phyloP scores from a whole-genome alignment of 345 rosid species.

The Noccaea caerulescens region DNA sequence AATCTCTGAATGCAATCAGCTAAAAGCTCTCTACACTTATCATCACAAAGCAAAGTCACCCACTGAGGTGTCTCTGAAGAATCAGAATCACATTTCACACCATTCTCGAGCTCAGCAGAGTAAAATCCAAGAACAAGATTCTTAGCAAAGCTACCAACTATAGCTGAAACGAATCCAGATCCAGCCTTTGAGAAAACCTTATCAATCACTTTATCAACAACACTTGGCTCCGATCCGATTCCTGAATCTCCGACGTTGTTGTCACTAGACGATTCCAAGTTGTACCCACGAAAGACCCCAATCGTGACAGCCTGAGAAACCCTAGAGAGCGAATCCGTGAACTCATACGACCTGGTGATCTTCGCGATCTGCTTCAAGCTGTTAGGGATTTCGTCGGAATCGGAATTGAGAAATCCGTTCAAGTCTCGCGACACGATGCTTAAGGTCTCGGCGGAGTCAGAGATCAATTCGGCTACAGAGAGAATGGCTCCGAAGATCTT shows the following conservation, averaged over 20 bases:
- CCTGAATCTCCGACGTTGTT: conserved; percentile 21
- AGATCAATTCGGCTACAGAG: conserved; percentile 70
- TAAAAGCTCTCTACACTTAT: conserved; percentile 66
- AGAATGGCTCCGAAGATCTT: conserved; percentile 61
- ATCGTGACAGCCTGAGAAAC: conserved; percentile 67
- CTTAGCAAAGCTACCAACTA: conserved; percentile 91
- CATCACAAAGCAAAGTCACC: conserved; percentile 59
- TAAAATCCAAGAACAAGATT: conserved; percentile 85
- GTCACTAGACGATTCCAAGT: conserved; percentile 29
- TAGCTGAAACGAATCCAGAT: conserved; percentile 78
- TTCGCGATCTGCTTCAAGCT: conserved; percentile 88
- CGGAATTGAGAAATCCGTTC: conserved; percentile 69
- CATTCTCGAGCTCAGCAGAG: conserved; percentile 38
- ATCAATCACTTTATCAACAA: conserved; percentile 67
- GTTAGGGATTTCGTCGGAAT: conserved; percentile 77
- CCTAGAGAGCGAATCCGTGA: conserved; percentile 58
- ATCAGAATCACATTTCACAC: conserved; percentile 26
- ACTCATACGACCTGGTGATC: conserved; percentile 68
- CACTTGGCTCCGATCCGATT: conserved; percentile 40
- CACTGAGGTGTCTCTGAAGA: conserved; percentile 56
- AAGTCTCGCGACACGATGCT: conserved; percentile 70
- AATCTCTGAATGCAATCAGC: conserved; percentile 83
- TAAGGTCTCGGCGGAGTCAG: conserved; percentile 71
- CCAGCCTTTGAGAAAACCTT: conserved; percentile 72
- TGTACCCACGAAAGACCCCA: conserved; percentile 69